These are phyloP conservation scores for Xylaria arbuscula DNA, from an alignment of 2,329 filamentous ascomycete genomes.

Conservation along the genomic window DNA sequence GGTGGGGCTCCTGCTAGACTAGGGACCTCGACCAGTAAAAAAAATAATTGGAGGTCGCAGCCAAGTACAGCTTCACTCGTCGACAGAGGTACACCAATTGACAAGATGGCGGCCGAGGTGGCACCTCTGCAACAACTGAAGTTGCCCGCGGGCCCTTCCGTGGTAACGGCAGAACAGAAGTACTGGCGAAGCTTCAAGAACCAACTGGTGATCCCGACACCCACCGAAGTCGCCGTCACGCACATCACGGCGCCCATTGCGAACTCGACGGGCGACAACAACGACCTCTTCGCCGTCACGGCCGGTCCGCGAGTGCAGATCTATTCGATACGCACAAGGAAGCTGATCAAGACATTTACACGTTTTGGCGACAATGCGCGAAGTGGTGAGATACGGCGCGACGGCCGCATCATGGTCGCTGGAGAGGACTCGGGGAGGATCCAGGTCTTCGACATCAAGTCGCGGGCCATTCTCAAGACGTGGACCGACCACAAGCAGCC, in stretches of 20 bases:
- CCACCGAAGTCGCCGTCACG: conserved; percentile 88
- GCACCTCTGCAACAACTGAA: conserved; percentile 82
- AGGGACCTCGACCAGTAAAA: conserved; percentile 18
- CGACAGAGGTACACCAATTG: conserved; percentile 31
- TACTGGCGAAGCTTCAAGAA: conserved; percentile 98
- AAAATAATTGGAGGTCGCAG: conserved; percentile 16
- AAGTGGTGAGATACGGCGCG: conserved; percentile 86
- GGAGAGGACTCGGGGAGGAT: conserved; percentile 92
- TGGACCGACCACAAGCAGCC: conserved; percentile 96
- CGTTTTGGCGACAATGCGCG: conserved; percentile 93
- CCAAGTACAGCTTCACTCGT: conserved; percentile 12
- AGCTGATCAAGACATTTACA: conserved; percentile 92
- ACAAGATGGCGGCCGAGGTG: conserved; percentile 84
- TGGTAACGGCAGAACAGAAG: conserved; percentile 88
- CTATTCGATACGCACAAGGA: conserved; percentile 90
- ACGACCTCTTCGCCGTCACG: conserved; percentile 90
- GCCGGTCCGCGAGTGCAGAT: conserved; percentile 93
- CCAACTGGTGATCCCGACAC: conserved; percentile 88
- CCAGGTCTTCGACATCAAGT: conserved; percentile 92
- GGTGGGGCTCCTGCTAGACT: conserved; percentile 27
- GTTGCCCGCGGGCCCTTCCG: conserved; percentile 83
- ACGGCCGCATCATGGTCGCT: conserved; percentile 89
- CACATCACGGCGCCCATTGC: conserved; percentile 80
- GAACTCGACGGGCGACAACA: conserved; percentile 58
- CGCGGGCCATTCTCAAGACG: conserved; percentile 91